A percentile compares a stretch with the other conserved stretches of the same genome.
Conservation (phyloP, 192 early-diverging fungal species). For the Phlyctochytrium bullatum region DNA sequence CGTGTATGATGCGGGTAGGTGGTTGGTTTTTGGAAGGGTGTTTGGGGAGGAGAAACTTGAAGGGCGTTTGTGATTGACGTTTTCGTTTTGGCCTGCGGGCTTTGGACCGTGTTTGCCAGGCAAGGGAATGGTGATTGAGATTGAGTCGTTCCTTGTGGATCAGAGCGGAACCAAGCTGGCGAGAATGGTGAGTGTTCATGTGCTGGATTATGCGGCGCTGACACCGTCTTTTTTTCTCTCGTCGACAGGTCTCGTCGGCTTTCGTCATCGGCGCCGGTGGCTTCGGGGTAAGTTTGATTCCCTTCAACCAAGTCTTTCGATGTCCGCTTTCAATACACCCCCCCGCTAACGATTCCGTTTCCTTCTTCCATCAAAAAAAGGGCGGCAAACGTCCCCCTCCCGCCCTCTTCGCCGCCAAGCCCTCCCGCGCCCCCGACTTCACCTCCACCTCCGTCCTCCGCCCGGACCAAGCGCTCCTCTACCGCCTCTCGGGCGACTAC, state of each 20-base stretch:
- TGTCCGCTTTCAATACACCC: not conserved
- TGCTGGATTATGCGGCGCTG: not conserved
- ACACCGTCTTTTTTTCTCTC: too few species aligned
- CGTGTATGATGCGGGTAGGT: conserved; percentile 71
- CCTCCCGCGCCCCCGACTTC: conserved; percentile 61
- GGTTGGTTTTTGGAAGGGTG: not conserved
- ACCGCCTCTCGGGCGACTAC: conserved; percentile 74
- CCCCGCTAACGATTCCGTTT: not conserved
- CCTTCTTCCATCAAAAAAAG: conserved; percentile 13
- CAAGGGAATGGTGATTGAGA: conserved; percentile 69
- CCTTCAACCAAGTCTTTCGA: too few species aligned
- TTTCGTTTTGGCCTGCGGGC: too few species aligned
- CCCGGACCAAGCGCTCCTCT: conserved; percentile 63
- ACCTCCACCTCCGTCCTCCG: conserved; percentile 42
- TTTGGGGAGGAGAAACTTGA: not conserved
- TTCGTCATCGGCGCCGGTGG: conserved; percentile 72
- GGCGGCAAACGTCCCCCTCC: conserved; percentile 71
- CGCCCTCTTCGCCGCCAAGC: conserved; percentile 32
- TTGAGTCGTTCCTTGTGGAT: conserved; percentile 52
- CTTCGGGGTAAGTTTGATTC: conserved; percentile 50
- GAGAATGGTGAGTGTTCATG: conserved; percentile 36
- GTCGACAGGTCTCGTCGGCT: conserved; percentile 47
- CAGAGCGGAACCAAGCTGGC: conserved; percentile 25
- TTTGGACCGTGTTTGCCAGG: conserved; percentile 9
- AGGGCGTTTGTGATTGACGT: too few species aligned